A percentile compares a stretch with the other conserved stretches of the same genome.
Conservation (phyloP, 1,139 yeast genomes). For the Maudiozyma humilis region DNA sequence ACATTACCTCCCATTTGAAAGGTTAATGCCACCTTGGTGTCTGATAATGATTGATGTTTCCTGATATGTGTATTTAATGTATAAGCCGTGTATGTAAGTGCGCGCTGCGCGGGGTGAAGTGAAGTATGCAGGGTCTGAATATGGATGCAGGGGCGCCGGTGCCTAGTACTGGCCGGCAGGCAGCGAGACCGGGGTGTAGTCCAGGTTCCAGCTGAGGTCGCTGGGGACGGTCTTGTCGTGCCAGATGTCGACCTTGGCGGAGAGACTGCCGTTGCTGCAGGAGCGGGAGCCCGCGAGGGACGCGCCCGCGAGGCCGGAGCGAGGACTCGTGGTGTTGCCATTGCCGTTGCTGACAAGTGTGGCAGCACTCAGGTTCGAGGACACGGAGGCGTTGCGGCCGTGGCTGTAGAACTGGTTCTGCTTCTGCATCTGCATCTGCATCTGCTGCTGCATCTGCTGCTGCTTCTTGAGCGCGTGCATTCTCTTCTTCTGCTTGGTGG, state of each 20-base stretch:
- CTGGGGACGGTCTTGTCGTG: conserved; percentile 3
- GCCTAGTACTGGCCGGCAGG: neutral
- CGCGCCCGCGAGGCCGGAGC: too few relatives aligned
- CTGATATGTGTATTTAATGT: neutral
- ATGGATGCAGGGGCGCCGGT: neutral
- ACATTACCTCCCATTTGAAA: too few relatives aligned
- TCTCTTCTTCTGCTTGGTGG: conserved; percentile 19
- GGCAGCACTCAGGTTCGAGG: conserved; percentile 2
- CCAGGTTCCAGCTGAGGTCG: conserved; percentile 10
- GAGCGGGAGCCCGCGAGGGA: too few relatives aligned
- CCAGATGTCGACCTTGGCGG: conserved; percentile 5
- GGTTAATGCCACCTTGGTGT: too few relatives aligned
- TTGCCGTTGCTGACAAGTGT: conserved; percentile 1
- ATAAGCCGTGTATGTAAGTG: neutral
- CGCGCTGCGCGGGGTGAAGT: neutral
- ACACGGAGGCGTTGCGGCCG: conserved; percentile 17
- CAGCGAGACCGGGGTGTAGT: conserved; percentile 2
- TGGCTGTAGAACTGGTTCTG: conserved; percentile 15
- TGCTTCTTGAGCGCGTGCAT: conserved; percentile 6
- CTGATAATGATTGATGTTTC: too few relatives aligned
- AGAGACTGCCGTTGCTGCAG: neutral
- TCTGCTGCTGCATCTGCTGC: conserved; percentile 5
- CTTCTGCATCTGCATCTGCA: too few relatives aligned
- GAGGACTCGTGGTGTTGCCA: too few relatives aligned
- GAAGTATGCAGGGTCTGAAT: neutral